These are phyloP conservation scores for Tuber aestivum DNA, from an alignment of 495 filamentous ascomycete species.

Conservation along the genomic window DNA sequence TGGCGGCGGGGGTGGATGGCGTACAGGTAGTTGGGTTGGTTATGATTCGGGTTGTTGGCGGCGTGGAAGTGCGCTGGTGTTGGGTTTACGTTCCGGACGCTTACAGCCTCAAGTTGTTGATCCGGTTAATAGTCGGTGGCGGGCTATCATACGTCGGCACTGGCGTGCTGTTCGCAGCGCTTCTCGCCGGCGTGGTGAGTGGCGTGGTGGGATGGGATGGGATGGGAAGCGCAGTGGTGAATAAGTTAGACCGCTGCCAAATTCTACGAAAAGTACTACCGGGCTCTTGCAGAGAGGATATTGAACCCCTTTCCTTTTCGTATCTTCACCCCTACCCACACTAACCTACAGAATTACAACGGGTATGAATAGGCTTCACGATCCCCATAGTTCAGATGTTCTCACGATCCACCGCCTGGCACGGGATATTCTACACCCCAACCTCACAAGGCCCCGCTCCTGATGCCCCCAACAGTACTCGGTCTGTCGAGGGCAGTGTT, in stretches of 20 bases:
- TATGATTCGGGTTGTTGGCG: constrained; percentile 58
- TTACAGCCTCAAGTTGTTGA: constrained; percentile 48
- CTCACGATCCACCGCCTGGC: constrained; percentile 57
- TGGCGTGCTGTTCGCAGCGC: constrained; percentile 56
- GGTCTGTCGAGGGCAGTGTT: constrained; percentile 57
- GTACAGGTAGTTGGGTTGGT: constrained; percentile 75
- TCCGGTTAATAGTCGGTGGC: constrained; percentile 50
- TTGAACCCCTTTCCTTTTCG: constrained; percentile 71
- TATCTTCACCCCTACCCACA: background rate
- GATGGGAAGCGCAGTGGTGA: constrained; percentile 37
- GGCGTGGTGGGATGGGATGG: constrained; percentile 55
- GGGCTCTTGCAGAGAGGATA: constrained; percentile 49
- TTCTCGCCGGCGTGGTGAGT: constrained; percentile 51
- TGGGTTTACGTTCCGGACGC: constrained; percentile 42
- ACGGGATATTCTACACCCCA: constrained; percentile 58
- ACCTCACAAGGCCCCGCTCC: constrained; percentile 3
- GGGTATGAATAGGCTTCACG: constrained; percentile 68
- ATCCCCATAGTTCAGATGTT: constrained; percentile 72
- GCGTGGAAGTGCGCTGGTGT: constrained; percentile 14
- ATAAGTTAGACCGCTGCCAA: constrained; percentile 40
- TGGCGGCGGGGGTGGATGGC: constrained; percentile 75
- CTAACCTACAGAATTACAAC: background rate
- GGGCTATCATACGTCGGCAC: constrained; percentile 54
- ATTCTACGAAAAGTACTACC: constrained; percentile 57
- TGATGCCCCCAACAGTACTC: constrained; percentile 48